phyloP scores from a whole-genome alignment of 2,329 filamentous ascomycete genomes.

The Emergomyces pasteurianus region DNA sequence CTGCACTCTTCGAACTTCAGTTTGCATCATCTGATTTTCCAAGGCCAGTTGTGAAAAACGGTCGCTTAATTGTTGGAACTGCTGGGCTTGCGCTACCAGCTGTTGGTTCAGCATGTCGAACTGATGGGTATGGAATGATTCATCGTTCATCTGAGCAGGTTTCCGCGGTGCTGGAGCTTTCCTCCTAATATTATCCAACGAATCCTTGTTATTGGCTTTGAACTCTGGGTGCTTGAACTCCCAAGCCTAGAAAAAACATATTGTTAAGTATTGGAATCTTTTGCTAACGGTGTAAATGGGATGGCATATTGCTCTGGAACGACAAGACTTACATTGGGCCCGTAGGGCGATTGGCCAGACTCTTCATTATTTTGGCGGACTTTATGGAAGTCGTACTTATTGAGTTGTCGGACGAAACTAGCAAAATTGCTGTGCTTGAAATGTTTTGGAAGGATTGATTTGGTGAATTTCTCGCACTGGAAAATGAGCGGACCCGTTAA shows the following conservation, averaged over 20 bases:
- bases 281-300: not conserved
- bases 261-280: slow-evolving; percentile 11
- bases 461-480: slow-evolving; percentile 96
- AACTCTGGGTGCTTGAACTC: slow-evolving; percentile 98
- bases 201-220: slow-evolving; percentile 88
- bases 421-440: slow-evolving; percentile 99
- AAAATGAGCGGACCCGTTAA: not conserved
- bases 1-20: slow-evolving; percentile 52
- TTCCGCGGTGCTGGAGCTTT: slow-evolving; percentile 91
- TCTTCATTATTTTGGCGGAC: slow-evolving; percentile 85
- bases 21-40: slow-evolving; percentile 52
- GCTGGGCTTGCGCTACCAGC: slow-evolving; percentile 78
- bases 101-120: slow-evolving; percentile 82
- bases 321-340: slow-evolving; percentile 54
- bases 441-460: slow-evolving; percentile 90
- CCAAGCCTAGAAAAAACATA: slow-evolving; percentile 52
- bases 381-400: slow-evolving; percentile 99
- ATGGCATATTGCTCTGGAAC: not conserved
- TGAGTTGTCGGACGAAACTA: slow-evolving; percentile 87
- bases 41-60: slow-evolving; percentile 67
- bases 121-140: slow-evolving; percentile 71
- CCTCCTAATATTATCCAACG: slow-evolving; percentile 86
- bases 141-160: slow-evolving; percentile 52
- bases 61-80: slow-evolving; percentile 77
- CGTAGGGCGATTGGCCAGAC: slow-evolving; percentile 68